These are phyloP conservation scores for Dacryopinax spathularia DNA, from an alignment of 768 basidiomycete genomes.

Conservation along the genomic window DNA sequence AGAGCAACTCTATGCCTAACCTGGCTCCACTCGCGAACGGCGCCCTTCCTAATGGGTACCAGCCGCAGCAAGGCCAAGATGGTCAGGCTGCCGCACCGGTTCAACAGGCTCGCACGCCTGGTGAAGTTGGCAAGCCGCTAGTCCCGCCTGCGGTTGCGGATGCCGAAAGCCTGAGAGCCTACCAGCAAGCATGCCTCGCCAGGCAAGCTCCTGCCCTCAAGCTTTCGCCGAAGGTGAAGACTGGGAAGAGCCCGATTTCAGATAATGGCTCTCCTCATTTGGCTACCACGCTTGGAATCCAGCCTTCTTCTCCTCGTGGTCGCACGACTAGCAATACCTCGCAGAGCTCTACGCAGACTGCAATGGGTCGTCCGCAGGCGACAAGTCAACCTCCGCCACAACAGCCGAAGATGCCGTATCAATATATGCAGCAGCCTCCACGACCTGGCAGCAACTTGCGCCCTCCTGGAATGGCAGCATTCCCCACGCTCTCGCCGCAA, in stretches of 20 bases:
- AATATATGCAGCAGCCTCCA: neutral
- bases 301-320: neutral
- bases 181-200: constrained; percentile 63
- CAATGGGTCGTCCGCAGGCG: neutral
- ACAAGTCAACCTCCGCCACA: neutral
- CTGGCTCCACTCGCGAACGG: neutral
- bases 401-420: neutral
- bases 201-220: constrained; percentile 42
- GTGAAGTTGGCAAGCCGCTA: neutral
- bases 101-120: neutral
- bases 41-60: neutral
- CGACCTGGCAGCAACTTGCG: neutral
- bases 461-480: neutral
- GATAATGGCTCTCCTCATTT: neutral
- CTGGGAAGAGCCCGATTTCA: neutral
- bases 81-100: neutral
- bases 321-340: neutral
- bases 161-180: constrained; percentile 51
- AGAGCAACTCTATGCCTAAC: constrained; percentile 1
- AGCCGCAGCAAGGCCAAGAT: neutral
- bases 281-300: neutral
- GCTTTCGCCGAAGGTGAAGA: constrained; percentile 18
- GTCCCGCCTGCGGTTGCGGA: constrained; percentile 9
- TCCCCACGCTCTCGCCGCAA: neutral
- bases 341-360: neutral